Base-by-base conservation (phyloP, 2,329 filamentous ascomycete species). In the Aspergillus hortae region DNA sequence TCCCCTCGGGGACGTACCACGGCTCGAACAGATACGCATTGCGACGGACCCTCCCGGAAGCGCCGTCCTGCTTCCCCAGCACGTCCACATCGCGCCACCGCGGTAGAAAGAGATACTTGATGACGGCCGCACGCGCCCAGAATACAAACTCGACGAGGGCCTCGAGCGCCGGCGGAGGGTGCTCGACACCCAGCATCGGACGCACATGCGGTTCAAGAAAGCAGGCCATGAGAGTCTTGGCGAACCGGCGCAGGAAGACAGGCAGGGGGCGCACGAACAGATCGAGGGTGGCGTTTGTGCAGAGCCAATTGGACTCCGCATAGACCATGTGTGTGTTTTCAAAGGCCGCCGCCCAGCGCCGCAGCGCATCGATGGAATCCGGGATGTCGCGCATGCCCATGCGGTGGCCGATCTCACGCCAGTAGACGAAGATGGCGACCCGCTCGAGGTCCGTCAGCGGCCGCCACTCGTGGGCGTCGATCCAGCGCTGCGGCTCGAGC, bases 401-500 rank as follows among this genome's bases (percentile, higher is more conserved):
- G 5, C 48, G 41, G 17, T 27, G 14, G 17, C 41, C 48, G 35
- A 45, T 45, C 38, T 50, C 48, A 6, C 48, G 11, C 48, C 48
- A 50, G 33, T 50, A 46, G 12, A 46, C 42, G 15, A 50, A 50
- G 6, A 45, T 12, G 4, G 41, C 48, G 19, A 50, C 48, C 10
- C 48, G 48, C 23, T 50, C 48, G 6, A 50, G 15, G 36, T 45
- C 27, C 17, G 40, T 32, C 11, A 50, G 48, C 4, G 41, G 40
- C 14, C 48, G 25, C 48, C 48, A 50, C 25, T 50, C 48, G 19
- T 44, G 40, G 12, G 36, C 21, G 27, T 50, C 48, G 5, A 50
- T 45, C 48, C 48, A 50, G 15, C 48, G 48, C 11, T 44, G 48
- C 27, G 48, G 48, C 48, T 50, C 48, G 21, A 50, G 48, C 15